phyloP scores from a whole-genome alignment of 495 filamentous ascomycete species.

The Margaritispora aquatica region DNA sequence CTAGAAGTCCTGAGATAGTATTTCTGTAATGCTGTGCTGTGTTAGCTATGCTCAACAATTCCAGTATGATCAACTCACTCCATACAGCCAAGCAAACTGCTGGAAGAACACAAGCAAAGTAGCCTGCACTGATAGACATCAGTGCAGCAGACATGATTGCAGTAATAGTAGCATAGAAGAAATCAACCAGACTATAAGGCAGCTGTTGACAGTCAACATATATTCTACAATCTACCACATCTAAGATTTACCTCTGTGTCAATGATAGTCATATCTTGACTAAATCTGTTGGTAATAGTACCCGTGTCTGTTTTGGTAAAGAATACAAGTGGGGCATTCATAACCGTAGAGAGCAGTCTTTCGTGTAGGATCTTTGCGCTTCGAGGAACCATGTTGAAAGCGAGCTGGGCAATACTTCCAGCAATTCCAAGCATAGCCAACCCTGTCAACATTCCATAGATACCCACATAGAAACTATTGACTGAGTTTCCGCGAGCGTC shows the following conservation, averaged over 20 bases:
- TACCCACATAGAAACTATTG: conserved; percentile 12
- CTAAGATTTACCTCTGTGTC: conserved; percentile 16
- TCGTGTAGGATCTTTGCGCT: conserved; percentile 15
- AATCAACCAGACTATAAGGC: conserved; percentile 10
- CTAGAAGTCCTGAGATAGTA: conserved; percentile 59
- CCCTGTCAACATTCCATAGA: conserved; percentile 7
- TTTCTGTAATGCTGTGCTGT: conserved; percentile 5
- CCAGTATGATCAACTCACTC: neutral
- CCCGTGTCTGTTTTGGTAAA: conserved; percentile 25
- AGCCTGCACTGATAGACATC: conserved; percentile 21
- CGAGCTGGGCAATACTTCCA: neutral
- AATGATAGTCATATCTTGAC: conserved; percentile 26
- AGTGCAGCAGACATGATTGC: conserved; percentile 6
- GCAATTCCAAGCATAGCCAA: neutral
- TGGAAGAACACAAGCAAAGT: conserved; percentile 31
- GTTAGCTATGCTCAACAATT: neutral
- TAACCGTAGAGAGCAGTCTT: conserved; percentile 14
- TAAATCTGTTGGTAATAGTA: conserved; percentile 11
- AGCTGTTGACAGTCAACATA: neutral
- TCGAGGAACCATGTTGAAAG: conserved; percentile 5
- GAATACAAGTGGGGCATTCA: conserved; percentile 24
- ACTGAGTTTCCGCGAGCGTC: conserved; percentile 2
- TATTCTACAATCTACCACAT: neutral
- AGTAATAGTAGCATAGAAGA: neutral
- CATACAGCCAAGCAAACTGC: conserved; percentile 15